Evolutionary conservation across 371 early-diverging fungal species (phyloP).

Genomic region (Mortierella sp.): DNA sequence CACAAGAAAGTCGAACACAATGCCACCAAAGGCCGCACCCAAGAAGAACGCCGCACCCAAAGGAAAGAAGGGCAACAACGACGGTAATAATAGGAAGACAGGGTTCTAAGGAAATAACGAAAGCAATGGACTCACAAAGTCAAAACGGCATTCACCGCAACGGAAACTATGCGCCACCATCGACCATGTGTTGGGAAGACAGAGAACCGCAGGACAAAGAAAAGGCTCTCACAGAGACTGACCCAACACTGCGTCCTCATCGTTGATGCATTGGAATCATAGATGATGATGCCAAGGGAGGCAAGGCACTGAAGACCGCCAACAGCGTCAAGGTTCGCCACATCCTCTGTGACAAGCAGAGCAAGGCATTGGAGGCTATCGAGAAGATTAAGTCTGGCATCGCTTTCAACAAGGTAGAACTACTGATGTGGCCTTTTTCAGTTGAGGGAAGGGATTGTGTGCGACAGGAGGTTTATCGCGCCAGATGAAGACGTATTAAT

Average conservation of each 20-base stretch:
- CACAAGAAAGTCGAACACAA: conserved; percentile 6
- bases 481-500: conserved; percentile 64
- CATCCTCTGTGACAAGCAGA: conserved; percentile 89
- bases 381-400: conserved; percentile 57
- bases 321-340: conserved; percentile 85
- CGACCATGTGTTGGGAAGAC: not conserved
- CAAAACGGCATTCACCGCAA: not conserved
- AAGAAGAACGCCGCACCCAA: conserved; percentile 38
- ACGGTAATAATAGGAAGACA: conserved; percentile 14
- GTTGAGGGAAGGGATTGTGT: not conserved
- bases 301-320: conserved; percentile 80
- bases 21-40: conserved; percentile 50
- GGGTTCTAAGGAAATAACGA: not conserved
- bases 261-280: not conserved
- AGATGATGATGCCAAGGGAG: conserved; percentile 64
- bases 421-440: not conserved
- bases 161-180: not conserved
- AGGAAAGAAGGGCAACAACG: conserved; percentile 45
- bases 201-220: not conserved
- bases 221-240: not conserved
- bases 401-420: conserved; percentile 61
- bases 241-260: not conserved
- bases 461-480: not conserved
- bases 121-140: not conserved
- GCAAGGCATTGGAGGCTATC: conserved; percentile 64